These are phyloP conservation scores for Pontederia crassipes DNA, from an alignment of 176 grass and related monocot genomes.

Conservation along the genomic window DNA sequence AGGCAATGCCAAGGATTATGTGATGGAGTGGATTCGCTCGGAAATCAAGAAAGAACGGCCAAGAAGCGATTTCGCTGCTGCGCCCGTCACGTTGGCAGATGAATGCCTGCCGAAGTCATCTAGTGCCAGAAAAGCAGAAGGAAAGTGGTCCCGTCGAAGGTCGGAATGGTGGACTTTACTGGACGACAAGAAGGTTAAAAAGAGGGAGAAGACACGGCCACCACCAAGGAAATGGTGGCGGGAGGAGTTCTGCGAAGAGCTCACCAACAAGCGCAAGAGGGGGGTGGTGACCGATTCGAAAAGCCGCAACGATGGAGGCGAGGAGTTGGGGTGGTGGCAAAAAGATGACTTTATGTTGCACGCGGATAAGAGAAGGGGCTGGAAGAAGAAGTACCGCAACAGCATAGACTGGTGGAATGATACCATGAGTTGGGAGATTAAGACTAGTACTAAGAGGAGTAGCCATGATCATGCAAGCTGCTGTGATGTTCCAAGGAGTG, in stretches of 20 bases:
- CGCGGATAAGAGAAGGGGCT: slow-evolving; percentile 23
- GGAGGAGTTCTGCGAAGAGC: slow-evolving; percentile 88
- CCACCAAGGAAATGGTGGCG: slow-evolving; percentile 82
- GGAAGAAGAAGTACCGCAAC: slow-evolving; percentile 47
- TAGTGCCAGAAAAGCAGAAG: background rate
- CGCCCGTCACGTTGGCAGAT: slow-evolving; percentile 17
- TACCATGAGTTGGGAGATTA: slow-evolving; percentile 51
- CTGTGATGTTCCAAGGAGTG: slow-evolving; percentile 17
- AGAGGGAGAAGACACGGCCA: slow-evolving; percentile 22
- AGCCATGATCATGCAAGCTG: slow-evolving; percentile 34
- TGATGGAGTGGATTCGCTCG: slow-evolving; percentile 95
- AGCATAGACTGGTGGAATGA: slow-evolving; percentile 64
- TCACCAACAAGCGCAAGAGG: slow-evolving; percentile 68
- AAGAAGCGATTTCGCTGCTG: slow-evolving; percentile 59
- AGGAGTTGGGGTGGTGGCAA: slow-evolving; percentile 62
- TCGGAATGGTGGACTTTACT: slow-evolving; percentile 19
- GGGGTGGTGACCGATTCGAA: slow-evolving; percentile 46
- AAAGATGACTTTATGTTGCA: slow-evolving; percentile 37
- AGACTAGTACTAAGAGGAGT: slow-evolving; percentile 48
- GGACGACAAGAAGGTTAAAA: slow-evolving; percentile 43
- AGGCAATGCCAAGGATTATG: slow-evolving; percentile 69
- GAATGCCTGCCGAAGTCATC: slow-evolving; percentile 23
- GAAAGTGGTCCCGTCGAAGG: background rate
- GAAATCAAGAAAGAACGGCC: slow-evolving; percentile 97
- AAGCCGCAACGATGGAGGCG: slow-evolving; percentile 26